Percentiles rank a stretch among this genome's conserved stretches.
These are phyloP conservation scores for Colletotrichum sublineola DNA, from an alignment of 2,329 filamentous ascomycete genomes.

Conservation along the genomic window DNA sequence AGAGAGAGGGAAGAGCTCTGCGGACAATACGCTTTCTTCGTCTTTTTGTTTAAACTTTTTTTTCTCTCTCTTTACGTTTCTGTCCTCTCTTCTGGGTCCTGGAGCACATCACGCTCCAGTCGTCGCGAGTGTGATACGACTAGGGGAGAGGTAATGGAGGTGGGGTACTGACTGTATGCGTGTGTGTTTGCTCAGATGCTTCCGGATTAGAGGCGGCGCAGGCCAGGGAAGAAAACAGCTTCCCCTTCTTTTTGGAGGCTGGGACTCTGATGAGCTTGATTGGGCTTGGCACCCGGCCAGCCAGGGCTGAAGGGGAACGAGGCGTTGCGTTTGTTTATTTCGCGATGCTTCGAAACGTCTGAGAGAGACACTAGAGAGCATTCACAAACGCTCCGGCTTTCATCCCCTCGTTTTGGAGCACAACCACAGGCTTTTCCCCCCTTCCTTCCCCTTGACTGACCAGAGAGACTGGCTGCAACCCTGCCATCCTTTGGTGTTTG, in stretches of 20 bases:
- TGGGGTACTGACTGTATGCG: background rate
- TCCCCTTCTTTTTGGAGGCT: background rate
- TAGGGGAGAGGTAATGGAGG: background rate
- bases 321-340: background rate
- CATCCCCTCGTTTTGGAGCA: background rate
- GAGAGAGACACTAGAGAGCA: background rate
- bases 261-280: background rate
- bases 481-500: background rate
- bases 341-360: background rate
- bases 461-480: too few species aligned
- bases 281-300: background rate
- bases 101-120: background rate
- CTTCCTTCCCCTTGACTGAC: too few species aligned
- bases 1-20: background rate
- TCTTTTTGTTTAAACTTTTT: too few species aligned
- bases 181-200: background rate
- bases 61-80: background rate
- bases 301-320: background rate
- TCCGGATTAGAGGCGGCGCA: background rate
- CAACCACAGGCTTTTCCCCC: too few species aligned
- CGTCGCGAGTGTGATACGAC: background rate
- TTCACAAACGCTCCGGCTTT: background rate
- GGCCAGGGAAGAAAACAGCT: background rate
- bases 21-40: background rate
- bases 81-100: background rate